A percentile compares a stretch with the other conserved stretches of the same genome.
Evolutionary conservation across 2,329 filamentous ascomycete genomes (phyloP).

Genomic region (Penicillium sp.): DNA sequence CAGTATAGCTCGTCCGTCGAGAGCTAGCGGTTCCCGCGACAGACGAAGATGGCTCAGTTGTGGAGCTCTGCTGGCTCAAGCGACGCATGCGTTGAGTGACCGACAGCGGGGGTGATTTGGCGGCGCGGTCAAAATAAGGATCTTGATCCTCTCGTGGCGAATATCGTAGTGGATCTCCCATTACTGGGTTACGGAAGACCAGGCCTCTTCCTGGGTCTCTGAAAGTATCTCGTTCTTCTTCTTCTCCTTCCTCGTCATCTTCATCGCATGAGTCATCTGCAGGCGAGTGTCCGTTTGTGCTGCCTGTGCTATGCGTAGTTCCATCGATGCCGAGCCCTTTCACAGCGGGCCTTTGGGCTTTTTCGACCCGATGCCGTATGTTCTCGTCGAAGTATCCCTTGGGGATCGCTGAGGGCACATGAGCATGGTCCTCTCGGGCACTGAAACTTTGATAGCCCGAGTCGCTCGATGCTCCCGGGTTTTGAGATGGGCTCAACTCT

Average conservation of each 20-base stretch:
- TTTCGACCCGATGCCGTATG: conserved; percentile 26
- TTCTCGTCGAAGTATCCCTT: conserved; percentile 37
- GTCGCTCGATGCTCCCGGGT: not conserved
- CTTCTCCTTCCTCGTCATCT: conserved; percentile 18
- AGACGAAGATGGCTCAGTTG: conserved; percentile 30
- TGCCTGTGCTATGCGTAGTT: not conserved
- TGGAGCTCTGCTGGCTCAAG: conserved; percentile 35
- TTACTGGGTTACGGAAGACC: not conserved
- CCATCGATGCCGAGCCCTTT: conserved; percentile 21
- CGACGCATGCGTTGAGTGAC: conserved; percentile 43
- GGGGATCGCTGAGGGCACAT: conserved; percentile 18
- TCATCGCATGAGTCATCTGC: conserved; percentile 30
- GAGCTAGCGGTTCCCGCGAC: conserved; percentile 33
- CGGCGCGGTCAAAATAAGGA: conserved; percentile 24
- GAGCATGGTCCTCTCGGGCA: not conserved
- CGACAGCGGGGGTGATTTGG: conserved; percentile 40
- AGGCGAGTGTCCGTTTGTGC: not conserved
- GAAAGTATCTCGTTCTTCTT: conserved; percentile 16
- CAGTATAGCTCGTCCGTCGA: conserved; percentile 37
- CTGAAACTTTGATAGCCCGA: conserved; percentile 3
- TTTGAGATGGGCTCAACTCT: conserved; percentile 6
- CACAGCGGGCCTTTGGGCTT: conserved; percentile 3
- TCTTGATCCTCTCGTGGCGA: conserved; percentile 18
- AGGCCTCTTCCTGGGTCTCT: conserved; percentile 8
- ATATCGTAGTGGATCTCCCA: not conserved